phyloP scores from a whole-genome alignment of 129 eudicot genomes.

The Solidago caesia region DNA sequence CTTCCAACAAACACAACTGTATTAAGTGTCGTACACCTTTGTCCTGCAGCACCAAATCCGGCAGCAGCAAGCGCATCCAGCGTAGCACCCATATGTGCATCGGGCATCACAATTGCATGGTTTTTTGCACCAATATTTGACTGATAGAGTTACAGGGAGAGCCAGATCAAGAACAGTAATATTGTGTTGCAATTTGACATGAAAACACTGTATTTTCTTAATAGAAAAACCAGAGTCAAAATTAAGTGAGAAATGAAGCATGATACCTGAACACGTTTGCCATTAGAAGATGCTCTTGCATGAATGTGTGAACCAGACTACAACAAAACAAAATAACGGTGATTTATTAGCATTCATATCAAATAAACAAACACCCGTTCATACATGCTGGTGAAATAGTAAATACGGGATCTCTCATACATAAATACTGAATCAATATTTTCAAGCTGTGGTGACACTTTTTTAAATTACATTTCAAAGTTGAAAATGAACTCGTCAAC shows the following conservation, averaged over 20 bases:
- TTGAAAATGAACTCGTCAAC: background rate
- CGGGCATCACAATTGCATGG: slow-evolving; percentile 94
- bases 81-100: slow-evolving; percentile 78
- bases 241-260: background rate
- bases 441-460: background rate
- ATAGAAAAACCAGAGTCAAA: background rate
- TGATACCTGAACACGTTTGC: slow-evolving; percentile 91
- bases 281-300: slow-evolving; percentile 77
- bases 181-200: slow-evolving; percentile 11
- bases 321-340: slow-evolving; percentile 10
- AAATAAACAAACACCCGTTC: slow-evolving; percentile 5
- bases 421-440: no score
- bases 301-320: slow-evolving; percentile 86
- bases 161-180: slow-evolving; percentile 11
- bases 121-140: slow-evolving; percentile 88
- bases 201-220: slow-evolving; percentile 7
- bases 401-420: no score
- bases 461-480: background rate
- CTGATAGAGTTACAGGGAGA: slow-evolving; percentile 31
- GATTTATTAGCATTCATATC: background rate
- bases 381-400: background rate
- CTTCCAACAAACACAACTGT: slow-evolving; percentile 86
- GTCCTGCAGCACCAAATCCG: slow-evolving; percentile 97
- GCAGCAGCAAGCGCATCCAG: slow-evolving; percentile 74
- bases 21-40: slow-evolving; percentile 80